These are phyloP conservation scores for Ramularia collo-cygni DNA, from an alignment of 2,329 filamentous ascomycete species.

Conservation along the genomic window DNA sequence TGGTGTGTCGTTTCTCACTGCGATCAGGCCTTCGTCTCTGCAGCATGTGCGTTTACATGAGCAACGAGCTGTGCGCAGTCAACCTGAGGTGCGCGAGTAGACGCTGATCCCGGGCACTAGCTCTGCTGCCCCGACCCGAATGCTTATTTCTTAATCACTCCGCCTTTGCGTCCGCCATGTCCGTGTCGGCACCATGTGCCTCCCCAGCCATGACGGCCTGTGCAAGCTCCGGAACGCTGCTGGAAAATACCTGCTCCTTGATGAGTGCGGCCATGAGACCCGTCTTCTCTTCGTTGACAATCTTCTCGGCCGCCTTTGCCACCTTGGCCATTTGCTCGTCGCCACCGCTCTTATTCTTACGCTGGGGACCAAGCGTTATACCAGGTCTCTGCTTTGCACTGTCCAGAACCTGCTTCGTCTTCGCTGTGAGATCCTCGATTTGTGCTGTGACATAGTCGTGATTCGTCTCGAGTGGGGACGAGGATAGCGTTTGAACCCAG, in stretches of 20 bases:
- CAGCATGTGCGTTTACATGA: too few relatives aligned
- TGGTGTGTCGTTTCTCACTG: too few relatives aligned
- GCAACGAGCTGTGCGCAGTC: too few relatives aligned
- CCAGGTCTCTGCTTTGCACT: constrained; percentile 23
- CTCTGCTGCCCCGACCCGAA: too few relatives aligned
- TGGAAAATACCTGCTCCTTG: constrained; percentile 56
- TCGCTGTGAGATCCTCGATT: constrained; percentile 78
- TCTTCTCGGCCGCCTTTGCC: constrained; percentile 53
- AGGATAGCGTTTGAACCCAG: constrained; percentile 92
- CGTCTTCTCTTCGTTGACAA: constrained; percentile 56
- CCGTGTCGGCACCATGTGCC: constrained; percentile 23
- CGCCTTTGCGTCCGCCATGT: constrained; percentile 22
- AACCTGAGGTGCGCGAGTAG: too few relatives aligned
- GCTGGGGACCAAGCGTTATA: constrained; percentile 21
- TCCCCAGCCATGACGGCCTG: constrained; percentile 14
- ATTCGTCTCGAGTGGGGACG: constrained; percentile 83
- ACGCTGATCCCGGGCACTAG: too few relatives aligned
- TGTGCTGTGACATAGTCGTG: constrained; percentile 90
- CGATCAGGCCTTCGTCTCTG: too few relatives aligned
- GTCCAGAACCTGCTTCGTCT: constrained; percentile 52
- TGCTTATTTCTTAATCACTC: too few relatives aligned
- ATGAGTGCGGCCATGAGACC: constrained; percentile 56
- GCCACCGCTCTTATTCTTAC: constrained; percentile 23
- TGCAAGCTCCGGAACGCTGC: constrained; percentile 12
- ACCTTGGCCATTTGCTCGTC: constrained; percentile 53